Conservation (phyloP, 1,284 basidiomycete species). For the Boletus semigastroideus region DNA sequence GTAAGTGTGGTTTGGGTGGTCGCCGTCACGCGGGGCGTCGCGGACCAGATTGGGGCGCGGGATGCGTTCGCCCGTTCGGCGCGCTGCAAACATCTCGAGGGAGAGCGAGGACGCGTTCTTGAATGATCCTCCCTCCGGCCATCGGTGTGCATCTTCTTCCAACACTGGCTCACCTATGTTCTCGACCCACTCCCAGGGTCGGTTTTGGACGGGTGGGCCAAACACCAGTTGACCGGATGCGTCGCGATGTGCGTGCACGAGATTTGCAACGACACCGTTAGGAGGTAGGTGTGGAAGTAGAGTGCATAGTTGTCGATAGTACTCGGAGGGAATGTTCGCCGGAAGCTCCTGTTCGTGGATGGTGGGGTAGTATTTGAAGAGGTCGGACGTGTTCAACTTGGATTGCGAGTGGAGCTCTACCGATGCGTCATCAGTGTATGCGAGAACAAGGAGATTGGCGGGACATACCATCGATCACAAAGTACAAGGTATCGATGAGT, state of each 20-base stretch:
- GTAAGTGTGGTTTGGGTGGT: neutral
- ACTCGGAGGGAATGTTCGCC: slow-evolving; percentile 54
- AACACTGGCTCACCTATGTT: slow-evolving; percentile 60
- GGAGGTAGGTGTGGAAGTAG: slow-evolving; percentile 49
- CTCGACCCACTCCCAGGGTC: slow-evolving; percentile 85
- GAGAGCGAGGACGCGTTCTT: slow-evolving; percentile 73
- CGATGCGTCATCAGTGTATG: neutral
- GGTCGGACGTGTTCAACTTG: slow-evolving; percentile 50
- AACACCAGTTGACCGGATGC: slow-evolving; percentile 45
- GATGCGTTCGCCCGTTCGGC: slow-evolving; percentile 60
- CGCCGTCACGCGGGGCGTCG: neutral
- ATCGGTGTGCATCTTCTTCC: slow-evolving; percentile 17
- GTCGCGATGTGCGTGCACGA: slow-evolving; percentile 54
- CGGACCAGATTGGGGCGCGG: neutral
- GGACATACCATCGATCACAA: slow-evolving; percentile 66
- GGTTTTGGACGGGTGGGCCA: slow-evolving; percentile 58
- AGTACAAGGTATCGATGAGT: slow-evolving; percentile 71
- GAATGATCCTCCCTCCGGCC: slow-evolving; percentile 41
- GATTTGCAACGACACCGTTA: slow-evolving; percentile 50
- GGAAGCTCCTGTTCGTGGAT: slow-evolving; percentile 50
- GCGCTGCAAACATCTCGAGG: slow-evolving; percentile 67
- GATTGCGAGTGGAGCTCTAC: slow-evolving; percentile 62
- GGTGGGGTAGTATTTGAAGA: slow-evolving; percentile 62
- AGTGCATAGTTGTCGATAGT: slow-evolving; percentile 52
- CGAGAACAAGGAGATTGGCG: neutral